Percentiles rank a stretch among this genome's conserved stretches.
phyloP scores from a whole-genome alignment of 805 yeast genomes.

The Jamesozyma jinghongensis region DNA sequence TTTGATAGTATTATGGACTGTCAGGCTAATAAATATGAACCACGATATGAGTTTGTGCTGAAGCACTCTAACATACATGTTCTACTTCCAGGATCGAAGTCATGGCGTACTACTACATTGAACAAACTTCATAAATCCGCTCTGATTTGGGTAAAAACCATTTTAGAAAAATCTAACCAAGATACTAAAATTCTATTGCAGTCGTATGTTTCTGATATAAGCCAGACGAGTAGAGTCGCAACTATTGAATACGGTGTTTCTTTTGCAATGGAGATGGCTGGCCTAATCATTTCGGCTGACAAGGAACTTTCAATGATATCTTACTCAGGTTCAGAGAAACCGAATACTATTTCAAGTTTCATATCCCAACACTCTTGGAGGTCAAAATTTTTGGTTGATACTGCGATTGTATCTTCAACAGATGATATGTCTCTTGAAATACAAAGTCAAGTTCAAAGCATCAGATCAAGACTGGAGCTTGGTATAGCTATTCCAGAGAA shows the following conservation, averaged over 20 bases:
- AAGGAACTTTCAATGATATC: constrained; percentile 50
- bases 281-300: constrained; percentile 56
- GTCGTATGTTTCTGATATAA: constrained; percentile 53
- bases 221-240: constrained; percentile 30
- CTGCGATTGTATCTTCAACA: constrained; percentile 25
- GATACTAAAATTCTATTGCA: constrained; percentile 77
- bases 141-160: constrained; percentile 53
- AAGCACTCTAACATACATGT: constrained; percentile 32
- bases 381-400: constrained; percentile 32
- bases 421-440: constrained; percentile 21
- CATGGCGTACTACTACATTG: constrained; percentile 69
- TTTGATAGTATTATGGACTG: constrained; percentile 79
- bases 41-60: constrained; percentile 55
- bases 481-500: constrained; percentile 20
- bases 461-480: constrained; percentile 14
- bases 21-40: constrained; percentile 76
- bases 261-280: constrained; percentile 86
- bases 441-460: constrained; percentile 10
- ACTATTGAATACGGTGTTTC: constrained; percentile 71
- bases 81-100: constrained; percentile 53
- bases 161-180: constrained; percentile 50
- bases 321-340: constrained; percentile 29
- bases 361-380: constrained; percentile 74
- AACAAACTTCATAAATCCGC: constrained; percentile 50
- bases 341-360: constrained; percentile 60